These are phyloP conservation scores for Aechmea fasciata DNA, from an alignment of 176 grass and related monocot genomes.

Conservation along the genomic window DNA sequence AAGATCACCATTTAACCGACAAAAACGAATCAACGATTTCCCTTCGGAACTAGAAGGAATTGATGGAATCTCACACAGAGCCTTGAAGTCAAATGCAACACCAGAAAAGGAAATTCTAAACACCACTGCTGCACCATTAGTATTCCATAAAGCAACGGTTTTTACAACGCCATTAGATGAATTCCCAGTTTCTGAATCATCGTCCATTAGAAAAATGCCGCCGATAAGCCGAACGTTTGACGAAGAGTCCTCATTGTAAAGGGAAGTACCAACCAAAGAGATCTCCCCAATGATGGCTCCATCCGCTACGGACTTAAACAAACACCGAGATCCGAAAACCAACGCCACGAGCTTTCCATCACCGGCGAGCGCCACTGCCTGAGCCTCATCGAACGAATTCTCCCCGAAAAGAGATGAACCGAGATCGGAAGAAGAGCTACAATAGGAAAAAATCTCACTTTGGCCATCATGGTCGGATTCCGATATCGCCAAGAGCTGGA, in stretches of 20 bases:
- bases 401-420: constrained; percentile 15
- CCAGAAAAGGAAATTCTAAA: constrained; percentile 47
- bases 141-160: constrained; percentile 56
- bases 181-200: constrained; percentile 18
- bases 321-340: constrained; percentile 44
- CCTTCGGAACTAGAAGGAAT: constrained; percentile 22
- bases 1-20: constrained; percentile 35
- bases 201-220: constrained; percentile 35
- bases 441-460: constrained; percentile 8
- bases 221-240: constrained; percentile 35
- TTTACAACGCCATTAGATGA: constrained; percentile 19
- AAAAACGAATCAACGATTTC: constrained; percentile 37
- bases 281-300: constrained; percentile 51
- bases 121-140: constrained; percentile 41
- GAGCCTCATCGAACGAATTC: constrained; percentile 21
- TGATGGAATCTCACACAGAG: constrained; percentile 47
- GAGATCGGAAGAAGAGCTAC: constrained; percentile 21
- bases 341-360: constrained; percentile 61
- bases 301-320: constrained; percentile 56
- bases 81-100: constrained; percentile 39
- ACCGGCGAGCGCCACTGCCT: constrained; percentile 36
- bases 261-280: constrained; percentile 26
- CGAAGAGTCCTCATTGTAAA: constrained; percentile 29
- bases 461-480: constrained; percentile 27
- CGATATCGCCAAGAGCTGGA: constrained; percentile 31